Base-by-base conservation (phyloP, 2,329 filamentous ascomycete genomes). In the Verticillium nubilum region DNA sequence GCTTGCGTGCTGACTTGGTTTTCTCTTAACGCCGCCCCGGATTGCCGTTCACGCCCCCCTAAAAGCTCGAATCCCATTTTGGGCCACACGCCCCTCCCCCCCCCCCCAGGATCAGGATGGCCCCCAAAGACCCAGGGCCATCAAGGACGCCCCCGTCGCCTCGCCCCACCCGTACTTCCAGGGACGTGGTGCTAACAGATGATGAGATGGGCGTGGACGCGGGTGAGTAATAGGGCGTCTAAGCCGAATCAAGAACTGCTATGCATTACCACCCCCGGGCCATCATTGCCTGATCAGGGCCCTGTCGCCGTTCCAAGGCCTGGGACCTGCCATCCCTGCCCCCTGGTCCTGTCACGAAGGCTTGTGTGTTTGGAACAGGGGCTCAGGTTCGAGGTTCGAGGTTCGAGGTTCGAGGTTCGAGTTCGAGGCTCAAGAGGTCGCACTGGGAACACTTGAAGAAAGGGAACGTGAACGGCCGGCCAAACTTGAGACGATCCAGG, bases 401-500 rank as follows among this genome's bases (percentile, higher is more conserved):
- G 37, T 47, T 47, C 37, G 37, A 37, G 35, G 13, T 42, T 42
- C 35, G 35, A 47, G 27, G 19, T 52, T 25, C 26, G 47, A 42
- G 17, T 53, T 47, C 26, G 17, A 35, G 58, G 58, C 56, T 60
- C 55, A 52, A 58, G 56, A 52, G 27, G 56, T 55, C 33, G 52
- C 56, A 60, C 56, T 56, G 56, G 56, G 56, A 56, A 58, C 17
- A 31, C 52, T 37, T 35, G 52, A 54, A 60, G 37, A 52, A 47
- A 23, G 37, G 37, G 37, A 47, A 31, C 35, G 25, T 23, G 47
- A 57, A 50, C 62, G 57, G 58, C 60, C 37, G 37, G 37, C 19
- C 42, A 56, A 61, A 63, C 61, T 67, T 67, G 67, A 69, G 67
- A 69, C 68, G 63, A 67, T 69, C 65, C 66, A 63, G 67, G 61